Evolutionary conservation across 1,284 basidiomycete genomes (phyloP), one percentile per base, ranked within the genome.

Genomic region (Austroboletus rostrupii): DNA sequence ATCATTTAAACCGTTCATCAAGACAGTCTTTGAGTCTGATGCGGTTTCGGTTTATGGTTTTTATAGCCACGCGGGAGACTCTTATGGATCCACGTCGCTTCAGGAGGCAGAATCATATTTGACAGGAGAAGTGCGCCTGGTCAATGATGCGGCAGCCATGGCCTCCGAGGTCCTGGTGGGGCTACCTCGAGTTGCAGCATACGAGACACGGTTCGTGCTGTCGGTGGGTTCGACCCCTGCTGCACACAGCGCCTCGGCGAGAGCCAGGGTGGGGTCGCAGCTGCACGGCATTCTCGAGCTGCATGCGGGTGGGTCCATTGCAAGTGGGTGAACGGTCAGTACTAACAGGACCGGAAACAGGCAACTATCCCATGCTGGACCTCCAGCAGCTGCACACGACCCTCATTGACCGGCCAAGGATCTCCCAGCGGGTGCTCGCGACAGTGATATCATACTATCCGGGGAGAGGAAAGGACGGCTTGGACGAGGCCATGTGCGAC

Each of bases 141-240:
- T 87, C 33, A 85, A 89, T 58, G 68, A 68, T 11, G 85, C 87
- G 2, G 87, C 88, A 1, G 69, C 68, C 26, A 67, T 81, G 35
- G 87, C 87, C 1, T 61, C 81, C 19, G 70, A 71, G 21, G 63
- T 80, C 49, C 65, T 85, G 13, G 60, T 69, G 4, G 60, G 61
- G 37, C 67, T 68, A 11, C 61, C 67, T 12, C 65, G 62, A 31
- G 57, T 56, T n/a, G 45, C 56, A 4, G 54, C 62, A 16, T 65
- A 73, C 44, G 65, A 69, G 9, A 62, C 73, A 36, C 76, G 77
- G 1, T 90, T 89, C 58, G 76, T 89, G 1, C 70, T 93, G 20
- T 87, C 87, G 2, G 85, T 92, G 1, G 91, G 91, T 13, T 86
- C 90, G n/a, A 93, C 91, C 3, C 91, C 91, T 2, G 87, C 91